phyloP scores from a whole-genome alignment of 2,329 filamentous ascomycete species.

The Paraconiothyrium sp. region DNA sequence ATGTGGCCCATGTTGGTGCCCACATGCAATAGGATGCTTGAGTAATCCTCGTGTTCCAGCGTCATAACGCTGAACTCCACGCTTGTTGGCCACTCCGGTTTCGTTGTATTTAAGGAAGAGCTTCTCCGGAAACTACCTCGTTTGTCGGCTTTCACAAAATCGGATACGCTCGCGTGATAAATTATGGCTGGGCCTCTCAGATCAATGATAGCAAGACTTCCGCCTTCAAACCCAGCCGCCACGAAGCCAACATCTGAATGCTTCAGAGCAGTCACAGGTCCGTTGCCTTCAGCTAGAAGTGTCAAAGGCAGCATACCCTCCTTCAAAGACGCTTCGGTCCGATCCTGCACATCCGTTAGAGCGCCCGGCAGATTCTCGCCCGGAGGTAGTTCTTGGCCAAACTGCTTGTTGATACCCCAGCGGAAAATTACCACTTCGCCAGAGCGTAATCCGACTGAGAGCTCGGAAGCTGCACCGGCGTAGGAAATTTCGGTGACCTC shows the following conservation, averaged over 20 bases:
- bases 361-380: slow-evolving; percentile 58
- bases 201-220: slow-evolving; percentile 83
- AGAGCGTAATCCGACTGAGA: slow-evolving; percentile 80
- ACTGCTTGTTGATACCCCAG: slow-evolving; percentile 83
- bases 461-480: slow-evolving; percentile 81
- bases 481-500: slow-evolving; percentile 83
- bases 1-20: slow-evolving; percentile 87
- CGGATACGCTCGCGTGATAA: slow-evolving; percentile 74
- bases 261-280: slow-evolving; percentile 79
- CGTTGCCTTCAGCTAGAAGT: slow-evolving; percentile 84
- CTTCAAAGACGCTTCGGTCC: slow-evolving; percentile 76
- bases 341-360: slow-evolving; percentile 76
- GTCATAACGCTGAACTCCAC: slow-evolving; percentile 93
- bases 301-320: slow-evolving; percentile 83
- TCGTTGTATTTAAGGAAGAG: slow-evolving; percentile 56
- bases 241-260: slow-evolving; percentile 95
- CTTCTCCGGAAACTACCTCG: slow-evolving; percentile 73
- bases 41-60: slow-evolving; percentile 91
- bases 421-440: slow-evolving; percentile 90
- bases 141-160: slow-evolving; percentile 81
- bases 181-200: slow-evolving; percentile 87
- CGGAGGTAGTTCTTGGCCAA: slow-evolving; percentile 70
- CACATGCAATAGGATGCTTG: slow-evolving; percentile 90
- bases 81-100: slow-evolving; percentile 77
- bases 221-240: slow-evolving; percentile 84